These are phyloP conservation scores for Suillus subluteus DNA, from an alignment of 768 basidiomycete genomes.

Conservation along the genomic window DNA sequence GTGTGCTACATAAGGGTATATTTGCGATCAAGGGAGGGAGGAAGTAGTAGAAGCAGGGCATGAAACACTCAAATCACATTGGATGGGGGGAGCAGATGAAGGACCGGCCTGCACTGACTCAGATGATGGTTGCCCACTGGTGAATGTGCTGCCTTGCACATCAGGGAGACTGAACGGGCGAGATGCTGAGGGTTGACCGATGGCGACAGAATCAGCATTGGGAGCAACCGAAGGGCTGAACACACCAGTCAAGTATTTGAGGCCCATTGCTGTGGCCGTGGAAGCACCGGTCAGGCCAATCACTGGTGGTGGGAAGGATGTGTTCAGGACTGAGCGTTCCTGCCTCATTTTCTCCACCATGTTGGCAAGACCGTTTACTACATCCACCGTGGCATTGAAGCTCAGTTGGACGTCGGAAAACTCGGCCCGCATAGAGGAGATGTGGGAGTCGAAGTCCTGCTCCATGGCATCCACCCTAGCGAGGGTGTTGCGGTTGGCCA, in stretches of 20 bases:
- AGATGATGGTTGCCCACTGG: no score
- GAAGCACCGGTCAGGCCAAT: neutral
- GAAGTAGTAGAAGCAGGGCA: no score
- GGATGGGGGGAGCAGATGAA: no score
- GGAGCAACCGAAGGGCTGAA: neutral
- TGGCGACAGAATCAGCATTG: no score
- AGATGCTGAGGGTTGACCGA: no score
- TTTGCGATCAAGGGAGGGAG: no score
- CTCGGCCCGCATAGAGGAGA: neutral
- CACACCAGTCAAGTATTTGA: neutral
- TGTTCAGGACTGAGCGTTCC: neutral
- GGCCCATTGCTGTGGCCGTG: neutral
- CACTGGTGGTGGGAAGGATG: neutral
- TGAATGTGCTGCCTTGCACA: no score
- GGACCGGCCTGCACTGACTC: no score
- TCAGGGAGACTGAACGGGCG: no score
- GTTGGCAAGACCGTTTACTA: no score
- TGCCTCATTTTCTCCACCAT: neutral
- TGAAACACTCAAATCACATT: accelerated
- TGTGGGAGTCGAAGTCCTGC: neutral
- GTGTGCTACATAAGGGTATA: no score
- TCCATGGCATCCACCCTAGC: neutral
- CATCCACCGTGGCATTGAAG: neutral
- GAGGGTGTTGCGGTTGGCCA: neutral
- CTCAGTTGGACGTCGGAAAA: neutral